These are phyloP conservation scores for Ehretia macrophylla DNA, from an alignment of 257 asterid species.

Conservation along the genomic window DNA sequence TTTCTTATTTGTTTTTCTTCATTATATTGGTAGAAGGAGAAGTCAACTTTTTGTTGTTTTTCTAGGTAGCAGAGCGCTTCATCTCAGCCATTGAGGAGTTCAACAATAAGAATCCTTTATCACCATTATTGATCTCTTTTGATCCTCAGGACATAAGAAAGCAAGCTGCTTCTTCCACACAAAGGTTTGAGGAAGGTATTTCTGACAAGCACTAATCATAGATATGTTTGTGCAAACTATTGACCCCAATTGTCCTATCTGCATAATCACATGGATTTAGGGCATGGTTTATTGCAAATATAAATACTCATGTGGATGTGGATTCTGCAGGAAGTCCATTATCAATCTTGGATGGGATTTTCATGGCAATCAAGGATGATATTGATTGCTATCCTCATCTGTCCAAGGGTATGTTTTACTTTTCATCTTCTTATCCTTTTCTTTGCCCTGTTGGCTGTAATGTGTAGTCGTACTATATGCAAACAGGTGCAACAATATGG, in stretches of 20 bases:
- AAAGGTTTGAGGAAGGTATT: constrained; percentile 90
- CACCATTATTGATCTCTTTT: constrained; percentile 74
- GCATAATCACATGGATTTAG: not conserved
- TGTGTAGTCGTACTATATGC: constrained; percentile 10
- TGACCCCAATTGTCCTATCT: not conserved
- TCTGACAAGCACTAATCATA: not conserved
- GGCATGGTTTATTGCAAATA: not conserved
- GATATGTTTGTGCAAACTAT: not conserved
- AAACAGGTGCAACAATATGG: constrained; percentile 90
- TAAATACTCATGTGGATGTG: constrained; percentile 10
- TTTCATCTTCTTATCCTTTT: not conserved
- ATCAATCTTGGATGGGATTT: constrained; percentile 87
- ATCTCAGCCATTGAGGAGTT: constrained; percentile 81
- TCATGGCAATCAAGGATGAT: constrained; percentile 95
- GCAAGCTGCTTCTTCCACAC: constrained; percentile 93
- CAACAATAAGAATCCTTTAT: constrained; percentile 48
- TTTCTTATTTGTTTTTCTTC: constrained; percentile 7
- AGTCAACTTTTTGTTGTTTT: constrained; percentile 5
- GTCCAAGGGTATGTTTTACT: constrained; percentile 54
- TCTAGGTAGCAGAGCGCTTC: constrained; percentile 90
- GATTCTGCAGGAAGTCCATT: constrained; percentile 65
- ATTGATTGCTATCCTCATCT: constrained; percentile 88
- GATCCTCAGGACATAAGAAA: constrained; percentile 77
- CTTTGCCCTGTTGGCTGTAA: constrained; percentile 2
- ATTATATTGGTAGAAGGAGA: constrained; percentile 8